Evolutionary conservation across 1,139 yeast species (phyloP).

Genomic region (Hemisphaericaspora lyxosophila): DNA sequence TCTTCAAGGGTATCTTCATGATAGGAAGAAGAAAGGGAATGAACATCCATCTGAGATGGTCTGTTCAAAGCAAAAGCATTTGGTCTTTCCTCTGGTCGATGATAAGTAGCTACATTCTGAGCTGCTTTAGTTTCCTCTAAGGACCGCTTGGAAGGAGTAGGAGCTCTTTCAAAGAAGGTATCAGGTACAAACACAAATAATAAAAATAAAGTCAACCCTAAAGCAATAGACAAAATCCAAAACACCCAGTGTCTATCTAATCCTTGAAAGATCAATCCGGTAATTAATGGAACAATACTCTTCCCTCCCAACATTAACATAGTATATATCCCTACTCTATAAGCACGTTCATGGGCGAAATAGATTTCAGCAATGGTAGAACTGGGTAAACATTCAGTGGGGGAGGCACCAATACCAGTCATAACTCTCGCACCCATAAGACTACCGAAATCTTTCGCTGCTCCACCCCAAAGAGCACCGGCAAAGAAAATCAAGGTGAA

Average conservation of each 20-base stretch:
- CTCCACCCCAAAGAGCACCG: slow-evolving; percentile 58
- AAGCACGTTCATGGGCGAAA: slow-evolving; percentile 66
- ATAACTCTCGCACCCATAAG: slow-evolving; percentile 59
- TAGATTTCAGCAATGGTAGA: slow-evolving; percentile 65
- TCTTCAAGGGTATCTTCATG: slow-evolving; percentile 8
- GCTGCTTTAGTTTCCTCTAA: slow-evolving; percentile 51
- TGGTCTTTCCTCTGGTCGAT: slow-evolving; percentile 31
- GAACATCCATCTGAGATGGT: slow-evolving; percentile 18
- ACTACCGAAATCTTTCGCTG: slow-evolving; percentile 46
- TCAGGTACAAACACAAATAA: slow-evolving; percentile 62
- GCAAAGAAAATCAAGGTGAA: slow-evolving; percentile 52
- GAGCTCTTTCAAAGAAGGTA: slow-evolving; percentile 63
- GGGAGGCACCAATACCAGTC: slow-evolving; percentile 60
- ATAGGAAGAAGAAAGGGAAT: slow-evolving; percentile 21
- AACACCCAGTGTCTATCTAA: slow-evolving; percentile 61
- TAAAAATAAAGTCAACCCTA: slow-evolving; percentile 45
- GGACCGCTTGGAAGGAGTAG: slow-evolving; percentile 51
- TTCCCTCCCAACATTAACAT: slow-evolving; percentile 63
- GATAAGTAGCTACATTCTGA: slow-evolving; percentile 32
- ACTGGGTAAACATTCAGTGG: slow-evolving; percentile 61
- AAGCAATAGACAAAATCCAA: slow-evolving; percentile 57
- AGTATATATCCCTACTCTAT: slow-evolving; percentile 61
- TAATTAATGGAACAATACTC: slow-evolving; percentile 56
- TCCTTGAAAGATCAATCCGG: slow-evolving; percentile 52
- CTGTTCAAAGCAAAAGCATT: slow-evolving; percentile 33